These are phyloP conservation scores for Rosa persica DNA, from an alignment of 306 rosid species.

Conservation along the genomic window DNA sequence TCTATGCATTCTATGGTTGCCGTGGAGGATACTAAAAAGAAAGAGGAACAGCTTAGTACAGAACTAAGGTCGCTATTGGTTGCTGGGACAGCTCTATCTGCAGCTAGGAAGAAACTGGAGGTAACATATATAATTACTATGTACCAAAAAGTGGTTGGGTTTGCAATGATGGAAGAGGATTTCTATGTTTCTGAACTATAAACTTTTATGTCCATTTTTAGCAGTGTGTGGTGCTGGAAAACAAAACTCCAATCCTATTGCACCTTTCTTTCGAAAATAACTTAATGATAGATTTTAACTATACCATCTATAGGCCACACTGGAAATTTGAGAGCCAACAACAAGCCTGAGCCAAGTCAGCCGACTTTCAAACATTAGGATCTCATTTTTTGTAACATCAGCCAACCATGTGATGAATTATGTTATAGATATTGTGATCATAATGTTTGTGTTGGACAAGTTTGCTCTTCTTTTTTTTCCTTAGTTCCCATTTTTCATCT, in stretches of 20 bases:
- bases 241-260: background rate
- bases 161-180: background rate
- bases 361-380: background rate
- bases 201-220: background rate
- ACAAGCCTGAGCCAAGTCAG: background rate
- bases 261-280: background rate
- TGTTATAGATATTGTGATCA: background rate
- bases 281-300: background rate
- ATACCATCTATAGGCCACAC: background rate
- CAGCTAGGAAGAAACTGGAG: slow-evolving; percentile 71
- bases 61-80: slow-evolving; percentile 80
- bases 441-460: background rate
- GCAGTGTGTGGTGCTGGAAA: too few relatives aligned
- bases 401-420: background rate
- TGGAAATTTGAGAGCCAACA: background rate
- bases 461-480: background rate
- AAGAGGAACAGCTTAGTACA: slow-evolving; percentile 67
- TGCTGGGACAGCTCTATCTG: slow-evolving; percentile 78
- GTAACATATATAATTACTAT: slow-evolving; percentile 34
- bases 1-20: slow-evolving; percentile 49
- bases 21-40: slow-evolving; percentile 63
- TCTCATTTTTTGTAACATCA: background rate
- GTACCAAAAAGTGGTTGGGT: slow-evolving; percentile 9
- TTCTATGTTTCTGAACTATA: background rate
- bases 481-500: background rate